Conservation (phyloP, 345 rosid species). For the Lumnitzera littorea region DNA sequence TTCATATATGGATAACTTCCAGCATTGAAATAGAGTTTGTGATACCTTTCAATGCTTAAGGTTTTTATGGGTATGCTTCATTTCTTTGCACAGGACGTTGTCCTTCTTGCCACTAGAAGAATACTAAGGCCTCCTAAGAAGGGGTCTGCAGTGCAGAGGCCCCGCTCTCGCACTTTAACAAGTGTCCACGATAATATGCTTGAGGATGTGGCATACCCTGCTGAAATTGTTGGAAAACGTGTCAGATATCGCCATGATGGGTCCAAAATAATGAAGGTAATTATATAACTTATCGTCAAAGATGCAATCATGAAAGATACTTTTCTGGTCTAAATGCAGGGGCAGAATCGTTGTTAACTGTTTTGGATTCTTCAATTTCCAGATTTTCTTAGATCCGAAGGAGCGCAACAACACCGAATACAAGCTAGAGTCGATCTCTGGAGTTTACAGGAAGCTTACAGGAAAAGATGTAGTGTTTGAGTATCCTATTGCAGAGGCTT, state of each 20-base stretch:
- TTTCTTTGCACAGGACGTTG: conserved; percentile 43
- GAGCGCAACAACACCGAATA: conserved; percentile 73
- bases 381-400: conserved; percentile 78
- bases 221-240: conserved; percentile 89
- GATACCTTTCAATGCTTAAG: too few relatives aligned
- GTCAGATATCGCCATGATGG: conserved; percentile 75
- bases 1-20: neutral
- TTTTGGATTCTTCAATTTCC: neutral
- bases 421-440: conserved; percentile 67
- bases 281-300: too few relatives aligned
- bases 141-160: conserved; percentile 85
- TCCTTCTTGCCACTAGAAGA: conserved; percentile 67
- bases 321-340: too few relatives aligned
- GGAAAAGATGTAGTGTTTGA: conserved; percentile 88
- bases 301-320: too few relatives aligned
- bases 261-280: conserved; percentile 65
- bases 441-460: conserved; percentile 80
- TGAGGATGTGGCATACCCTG: conserved; percentile 77
- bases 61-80: neutral
- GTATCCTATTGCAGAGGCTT: conserved; percentile 54
- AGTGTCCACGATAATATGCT: conserved; percentile 77
- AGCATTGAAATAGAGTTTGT: neutral
- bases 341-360: too few relatives aligned
- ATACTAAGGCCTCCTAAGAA: conserved; percentile 85
- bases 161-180: conserved; percentile 75